phyloP scores from a whole-genome alignment of 805 yeast genomes.

The Myxozyma kluyveri region DNA sequence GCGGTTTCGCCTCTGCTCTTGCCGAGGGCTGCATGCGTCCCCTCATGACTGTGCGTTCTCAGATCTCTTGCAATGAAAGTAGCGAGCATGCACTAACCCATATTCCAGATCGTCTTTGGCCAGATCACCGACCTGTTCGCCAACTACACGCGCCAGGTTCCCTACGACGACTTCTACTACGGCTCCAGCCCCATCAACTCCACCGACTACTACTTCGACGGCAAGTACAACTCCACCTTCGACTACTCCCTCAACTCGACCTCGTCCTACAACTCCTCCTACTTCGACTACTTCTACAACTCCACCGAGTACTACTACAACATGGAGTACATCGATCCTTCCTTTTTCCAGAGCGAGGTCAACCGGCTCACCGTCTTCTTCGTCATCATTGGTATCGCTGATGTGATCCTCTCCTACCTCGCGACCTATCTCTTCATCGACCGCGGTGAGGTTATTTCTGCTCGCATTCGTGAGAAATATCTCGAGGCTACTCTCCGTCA shows the following conservation, averaged over 20 bases:
- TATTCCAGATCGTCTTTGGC: conserved; percentile 38
- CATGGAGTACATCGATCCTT: conserved; percentile 18
- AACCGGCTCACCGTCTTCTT: conserved; percentile 36
- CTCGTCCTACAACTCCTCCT: conserved; percentile 1
- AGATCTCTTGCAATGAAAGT: no score
- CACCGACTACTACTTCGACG: conserved; percentile 34
- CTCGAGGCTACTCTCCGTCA: conserved; percentile 42
- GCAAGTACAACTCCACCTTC: conserved; percentile 34
- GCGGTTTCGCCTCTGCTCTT: conserved; percentile 38
- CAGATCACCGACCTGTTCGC: conserved; percentile 39
- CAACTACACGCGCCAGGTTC: conserved; percentile 31
- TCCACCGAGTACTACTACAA: conserved; percentile 5
- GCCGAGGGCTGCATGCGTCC: conserved; percentile 45
- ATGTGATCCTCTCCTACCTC: conserved; percentile 32
- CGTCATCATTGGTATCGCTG: conserved; percentile 44
- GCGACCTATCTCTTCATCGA: conserved; percentile 41
- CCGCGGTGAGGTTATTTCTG: conserved; percentile 44
- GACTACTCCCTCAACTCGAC: conserved; percentile 13
- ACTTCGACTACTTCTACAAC: conserved; percentile 6
- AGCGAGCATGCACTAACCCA: neutral
- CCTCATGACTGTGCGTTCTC: conserved; percentile 27
- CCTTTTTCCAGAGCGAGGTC: conserved; percentile 23
- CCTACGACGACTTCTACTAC: conserved; percentile 38
- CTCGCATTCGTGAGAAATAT: conserved; percentile 43
- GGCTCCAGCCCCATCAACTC: conserved; percentile 36